These are phyloP conservation scores for barrel medic (Medicago truncatula) DNA, from an alignment of 306 rosid genomes.

Conservation along the genomic window MtrunA17r5.0-ANR NC_053042.1:5010501-5011000, in stretches of 20 bases:
- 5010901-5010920: slow-evolving; percentile 68
- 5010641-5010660: slow-evolving; percentile 11
- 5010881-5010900: slow-evolving; percentile 56
- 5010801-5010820: slow-evolving; percentile 23
- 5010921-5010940: slow-evolving; percentile 70
- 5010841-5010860: slow-evolving; percentile 64
- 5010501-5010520: slow-evolving; percentile 73
- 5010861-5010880: slow-evolving; percentile 63
- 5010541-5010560: slow-evolving; percentile 54
- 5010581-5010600: slow-evolving; percentile 57
- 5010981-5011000: slow-evolving; percentile 70
- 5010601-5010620: slow-evolving; percentile 43
- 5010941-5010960: slow-evolving; percentile 84
- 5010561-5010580: slow-evolving; percentile 53
- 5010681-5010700: slow-evolving; percentile 1
- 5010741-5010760: slow-evolving; percentile 20
- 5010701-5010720: background rate
- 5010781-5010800: slow-evolving; percentile 22
- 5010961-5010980: slow-evolving; percentile 89
- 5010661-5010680: slow-evolving; percentile 17
- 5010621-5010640: slow-evolving; percentile 37
- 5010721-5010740: slow-evolving; percentile 24
- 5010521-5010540: slow-evolving; percentile 73
- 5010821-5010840: slow-evolving; percentile 44
- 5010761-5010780: background rate